Evolutionary conservation across 2,329 filamentous ascomycete genomes (phyloP).

Genomic region (Monilinia aucupariae): DNA sequence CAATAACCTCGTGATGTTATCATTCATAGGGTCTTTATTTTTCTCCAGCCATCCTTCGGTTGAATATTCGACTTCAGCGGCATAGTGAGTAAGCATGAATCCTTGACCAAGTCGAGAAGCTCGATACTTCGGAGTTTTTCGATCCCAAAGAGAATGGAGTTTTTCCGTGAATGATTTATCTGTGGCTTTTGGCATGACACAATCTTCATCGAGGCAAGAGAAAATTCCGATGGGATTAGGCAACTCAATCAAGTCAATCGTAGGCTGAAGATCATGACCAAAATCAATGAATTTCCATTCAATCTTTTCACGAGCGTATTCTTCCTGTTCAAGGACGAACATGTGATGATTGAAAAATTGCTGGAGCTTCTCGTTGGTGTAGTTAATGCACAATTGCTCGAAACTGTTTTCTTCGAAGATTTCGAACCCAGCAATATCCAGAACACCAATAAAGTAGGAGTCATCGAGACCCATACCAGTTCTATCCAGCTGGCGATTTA

Average conservation of each 20-base stretch:
- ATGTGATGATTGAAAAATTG: slow-evolving; percentile 99
- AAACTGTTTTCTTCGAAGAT: slow-evolving; percentile 99
- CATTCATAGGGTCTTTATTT: slow-evolving; percentile 97
- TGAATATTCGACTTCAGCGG: slow-evolving; percentile 94
- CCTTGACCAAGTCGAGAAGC: slow-evolving; percentile 82
- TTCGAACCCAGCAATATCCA: slow-evolving; percentile 98
- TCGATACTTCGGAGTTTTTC: slow-evolving; percentile 90
- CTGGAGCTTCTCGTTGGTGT: slow-evolving; percentile 98
- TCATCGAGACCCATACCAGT: slow-evolving; percentile 78
- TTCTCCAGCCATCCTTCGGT: slow-evolving; percentile 96
- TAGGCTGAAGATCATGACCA: slow-evolving; percentile 91
- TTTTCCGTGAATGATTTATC: slow-evolving; percentile 98
- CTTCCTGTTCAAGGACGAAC: slow-evolving; percentile 98
- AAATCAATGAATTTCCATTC: slow-evolving; percentile 99
- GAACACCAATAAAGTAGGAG: slow-evolving; percentile 91
- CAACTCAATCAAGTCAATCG: slow-evolving; percentile 93
- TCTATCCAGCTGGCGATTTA: slow-evolving; percentile 89
- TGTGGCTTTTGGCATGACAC: slow-evolving; percentile 97
- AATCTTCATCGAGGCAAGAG: slow-evolving; percentile 95
- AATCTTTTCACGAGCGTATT: slow-evolving; percentile 95
- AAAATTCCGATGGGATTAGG: slow-evolving; percentile 98
- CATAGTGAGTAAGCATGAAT: slow-evolving; percentile 95
- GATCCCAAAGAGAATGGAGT: slow-evolving; percentile 92
- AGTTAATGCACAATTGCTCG: slow-evolving; percentile 98
- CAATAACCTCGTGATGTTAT: slow-evolving; percentile 88